A percentile compares a stretch with the other conserved stretches of the same genome.
Conservation (phyloP, 306 rosid genomes). For the Prunus armeniaca region DNA sequence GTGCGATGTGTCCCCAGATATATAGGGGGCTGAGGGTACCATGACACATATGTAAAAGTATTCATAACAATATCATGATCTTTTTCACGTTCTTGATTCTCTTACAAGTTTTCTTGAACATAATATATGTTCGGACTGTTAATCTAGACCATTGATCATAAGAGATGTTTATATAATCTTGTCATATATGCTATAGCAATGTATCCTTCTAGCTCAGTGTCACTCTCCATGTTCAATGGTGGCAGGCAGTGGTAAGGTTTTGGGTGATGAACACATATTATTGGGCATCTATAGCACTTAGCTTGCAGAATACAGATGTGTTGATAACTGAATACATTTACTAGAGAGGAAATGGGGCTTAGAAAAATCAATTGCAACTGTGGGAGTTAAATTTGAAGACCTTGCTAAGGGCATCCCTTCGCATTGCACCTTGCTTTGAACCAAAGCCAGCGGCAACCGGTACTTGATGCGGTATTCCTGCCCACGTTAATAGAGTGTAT, state of each 20-base stretch:
- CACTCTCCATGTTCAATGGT: no score
- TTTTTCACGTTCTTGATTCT: no score
- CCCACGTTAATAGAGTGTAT: constrained; percentile 52
- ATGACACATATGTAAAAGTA: no score
- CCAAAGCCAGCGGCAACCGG: constrained; percentile 93
- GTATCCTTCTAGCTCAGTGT: no score
- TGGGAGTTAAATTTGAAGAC: constrained; percentile 35
- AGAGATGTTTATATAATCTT: no score
- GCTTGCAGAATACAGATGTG: background rate
- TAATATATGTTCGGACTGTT: no score
- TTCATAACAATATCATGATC: no score
- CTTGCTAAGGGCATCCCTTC: constrained; percentile 65
- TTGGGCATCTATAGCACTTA: background rate
- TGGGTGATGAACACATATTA: background rate
- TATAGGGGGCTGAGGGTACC: no score
- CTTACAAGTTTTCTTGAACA: no score
- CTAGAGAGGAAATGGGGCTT: background rate
- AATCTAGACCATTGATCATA: no score
- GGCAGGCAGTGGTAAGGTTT: background rate
- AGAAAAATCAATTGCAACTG: background rate
- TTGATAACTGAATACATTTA: background rate
- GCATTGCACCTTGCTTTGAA: constrained; percentile 64
- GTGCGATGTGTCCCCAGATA: no score
- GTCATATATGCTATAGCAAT: no score
- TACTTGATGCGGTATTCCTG: constrained; percentile 83